Evolutionary conservation across 805 yeast genomes (phyloP).

Genomic region (Saturnispora dispora): DNA sequence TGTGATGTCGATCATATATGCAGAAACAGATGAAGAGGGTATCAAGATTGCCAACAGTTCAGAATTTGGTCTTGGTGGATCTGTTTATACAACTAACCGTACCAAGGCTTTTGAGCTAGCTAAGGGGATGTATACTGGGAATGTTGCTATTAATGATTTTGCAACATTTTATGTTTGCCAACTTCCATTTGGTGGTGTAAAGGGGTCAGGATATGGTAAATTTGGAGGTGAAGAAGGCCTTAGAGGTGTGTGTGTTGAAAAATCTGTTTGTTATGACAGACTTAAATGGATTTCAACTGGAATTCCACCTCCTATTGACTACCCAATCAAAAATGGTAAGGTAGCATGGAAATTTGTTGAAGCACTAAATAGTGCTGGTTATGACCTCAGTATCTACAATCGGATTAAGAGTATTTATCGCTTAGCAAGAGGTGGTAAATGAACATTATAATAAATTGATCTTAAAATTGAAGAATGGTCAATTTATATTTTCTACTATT

Average conservation of each 20-base stretch:
- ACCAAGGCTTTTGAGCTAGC: slow-evolving; percentile 54
- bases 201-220: slow-evolving; percentile 92
- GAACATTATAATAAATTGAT: neutral
- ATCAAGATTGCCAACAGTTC: slow-evolving; percentile 73
- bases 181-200: slow-evolving; percentile 92
- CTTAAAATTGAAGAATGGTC: neutral
- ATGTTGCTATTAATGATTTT: slow-evolving; percentile 94
- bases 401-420: slow-evolving; percentile 46
- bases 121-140: slow-evolving; percentile 64
- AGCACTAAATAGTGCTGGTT: slow-evolving; percentile 76
- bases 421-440: slow-evolving; percentile 39
- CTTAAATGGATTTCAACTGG: slow-evolving; percentile 68
- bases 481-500: neutral
- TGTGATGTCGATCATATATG: slow-evolving; percentile 69
- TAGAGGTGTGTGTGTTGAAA: slow-evolving; percentile 78
- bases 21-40: slow-evolving; percentile 56
- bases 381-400: slow-evolving; percentile 67
- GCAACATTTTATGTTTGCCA: slow-evolving; percentile 95
- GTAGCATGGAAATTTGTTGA: slow-evolving; percentile 86
- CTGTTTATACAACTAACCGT: slow-evolving; percentile 70
- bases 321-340: slow-evolving; percentile 74
- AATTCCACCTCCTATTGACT: slow-evolving; percentile 85
- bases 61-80: slow-evolving; percentile 84
- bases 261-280: slow-evolving; percentile 80
- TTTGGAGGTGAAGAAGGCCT: slow-evolving; percentile 98